A percentile compares a stretch with the other conserved stretches of the same genome.
phyloP scores from a whole-genome alignment of 176 grass and related monocot species.

The Musa beccarii region DNA sequence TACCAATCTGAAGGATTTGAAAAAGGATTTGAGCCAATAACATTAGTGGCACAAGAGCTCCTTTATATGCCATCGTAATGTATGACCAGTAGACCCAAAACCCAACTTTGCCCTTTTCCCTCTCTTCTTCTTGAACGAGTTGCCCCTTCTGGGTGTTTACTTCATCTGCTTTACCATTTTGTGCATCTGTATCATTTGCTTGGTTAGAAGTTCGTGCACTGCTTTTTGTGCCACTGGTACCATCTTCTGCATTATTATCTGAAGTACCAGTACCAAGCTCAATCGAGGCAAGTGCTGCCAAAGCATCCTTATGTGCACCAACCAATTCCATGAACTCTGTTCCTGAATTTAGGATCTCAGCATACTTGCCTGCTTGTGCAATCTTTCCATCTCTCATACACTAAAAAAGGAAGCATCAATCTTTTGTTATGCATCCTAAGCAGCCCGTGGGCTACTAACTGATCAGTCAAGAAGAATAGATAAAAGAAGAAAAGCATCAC shows the following conservation, averaged over 20 bases:
- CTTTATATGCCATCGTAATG: conserved; percentile 43
- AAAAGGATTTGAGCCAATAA: conserved; percentile 70
- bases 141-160: conserved; percentile 34
- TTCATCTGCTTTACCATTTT: conserved; percentile 34
- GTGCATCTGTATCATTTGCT: conserved; percentile 27
- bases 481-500: conserved; percentile 5
- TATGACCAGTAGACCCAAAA: conserved; percentile 57
- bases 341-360: conserved; percentile 43
- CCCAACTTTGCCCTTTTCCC: conserved; percentile 51
- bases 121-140: conserved; percentile 66
- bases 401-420: conserved; percentile 23
- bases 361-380: conserved; percentile 54
- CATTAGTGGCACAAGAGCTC: conserved; percentile 57
- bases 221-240: neutral
- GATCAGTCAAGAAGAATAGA: neutral
- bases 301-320: conserved; percentile 50
- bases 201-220: conserved; percentile 9
- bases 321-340: conserved; percentile 61
- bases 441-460: neutral
- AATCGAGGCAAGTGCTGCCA: conserved; percentile 19
- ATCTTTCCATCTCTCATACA: conserved; percentile 72
- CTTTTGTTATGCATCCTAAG: neutral
- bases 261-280: conserved; percentile 8
- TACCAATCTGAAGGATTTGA: conserved; percentile 71
- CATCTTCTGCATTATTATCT: neutral